These are phyloP conservation scores for Geranomyces variabilis DNA, from an alignment of 192 early-diverging fungal genomes.

Conservation along the genomic window DNA sequence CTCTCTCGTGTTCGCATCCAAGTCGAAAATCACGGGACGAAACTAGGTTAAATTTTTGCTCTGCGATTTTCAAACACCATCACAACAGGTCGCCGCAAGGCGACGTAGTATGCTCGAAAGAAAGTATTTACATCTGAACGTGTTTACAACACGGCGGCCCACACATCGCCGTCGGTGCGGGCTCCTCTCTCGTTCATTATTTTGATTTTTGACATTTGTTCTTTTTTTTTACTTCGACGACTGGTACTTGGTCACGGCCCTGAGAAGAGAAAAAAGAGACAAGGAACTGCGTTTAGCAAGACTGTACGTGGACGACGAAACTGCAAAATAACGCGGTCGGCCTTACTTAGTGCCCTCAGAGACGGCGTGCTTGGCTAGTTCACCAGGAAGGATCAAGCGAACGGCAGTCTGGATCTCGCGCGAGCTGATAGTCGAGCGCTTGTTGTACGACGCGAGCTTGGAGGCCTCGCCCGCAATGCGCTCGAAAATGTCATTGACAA, in stretches of 20 bases:
- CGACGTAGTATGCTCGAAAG: too few relatives aligned
- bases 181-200: too few relatives aligned
- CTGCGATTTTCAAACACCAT: too few relatives aligned
- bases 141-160: too few relatives aligned
- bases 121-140: too few relatives aligned
- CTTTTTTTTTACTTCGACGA: constrained; percentile 57
- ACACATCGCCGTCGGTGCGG: too few relatives aligned
- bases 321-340: background rate
- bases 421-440: constrained; percentile 90
- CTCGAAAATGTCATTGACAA: constrained; percentile 97
- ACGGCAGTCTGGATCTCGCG: constrained; percentile 89
- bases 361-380: constrained; percentile 93
- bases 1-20: too few relatives aligned
- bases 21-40: too few relatives aligned
- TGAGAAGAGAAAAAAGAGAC: background rate
- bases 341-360: constrained; percentile 83
- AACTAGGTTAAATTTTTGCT: too few relatives aligned
- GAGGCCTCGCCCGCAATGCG: constrained; percentile 75
- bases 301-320: background rate
- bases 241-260: constrained; percentile 96
- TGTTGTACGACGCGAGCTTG: constrained; percentile 87
- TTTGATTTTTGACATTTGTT: too few relatives aligned
- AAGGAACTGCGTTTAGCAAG: too few relatives aligned
- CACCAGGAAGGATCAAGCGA: constrained; percentile 80
- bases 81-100: too few relatives aligned